Evolutionary conservation across 129 eudicot species (phyloP), one percentile per base, ranked within the genome.

Genomic region (Helianthus tuberosus): DNA sequence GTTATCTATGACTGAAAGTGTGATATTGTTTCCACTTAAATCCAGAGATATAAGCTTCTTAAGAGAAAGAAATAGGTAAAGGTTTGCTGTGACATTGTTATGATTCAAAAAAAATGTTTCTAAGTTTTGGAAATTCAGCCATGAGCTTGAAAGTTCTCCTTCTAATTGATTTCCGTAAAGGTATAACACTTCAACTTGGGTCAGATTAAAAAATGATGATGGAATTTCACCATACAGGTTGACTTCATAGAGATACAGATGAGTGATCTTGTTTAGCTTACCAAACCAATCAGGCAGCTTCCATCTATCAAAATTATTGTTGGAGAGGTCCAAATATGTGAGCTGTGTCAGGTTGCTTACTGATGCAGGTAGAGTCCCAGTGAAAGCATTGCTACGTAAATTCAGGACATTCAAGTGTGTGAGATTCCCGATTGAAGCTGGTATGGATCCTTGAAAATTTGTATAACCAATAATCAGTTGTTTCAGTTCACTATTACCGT

Each of bases 381-480:
- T 29, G 60, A 83, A 79, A 64, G 5, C 1, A 59, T 77, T 74
- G 1, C 0, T 0, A 44, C 10, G 3, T 27, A 83, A 25, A n/a
- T 38, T 27, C 44, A 83, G 49, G 8, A 0, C 13, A 9, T 65
- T 75, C 60, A 79, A 35, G 57, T 64, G 47, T 43, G 15, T 49
- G 6, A 74, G 77, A 60, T 83, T 66, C 53, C 81, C 74, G 8
- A 84, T 60, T 15, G 82, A 84, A 72, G 27, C 11, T 4, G 87
- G 54, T 49, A 49, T 27, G 32, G 32, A 27, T 27, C 32, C 32
- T 27, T 27, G 32, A 27, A 27, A 27, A 0, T 27, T 27, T 27
- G 32, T 1, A 1, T 0, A 1, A 27, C 1, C 32, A 1, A 27
- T 2, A 27, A 27, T 27, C 3, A 27, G 32, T 27, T 27, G 32